These are phyloP conservation scores for Quercus parvula DNA, from an alignment of 306 rosid genomes.

Conservation along the genomic window DNA sequence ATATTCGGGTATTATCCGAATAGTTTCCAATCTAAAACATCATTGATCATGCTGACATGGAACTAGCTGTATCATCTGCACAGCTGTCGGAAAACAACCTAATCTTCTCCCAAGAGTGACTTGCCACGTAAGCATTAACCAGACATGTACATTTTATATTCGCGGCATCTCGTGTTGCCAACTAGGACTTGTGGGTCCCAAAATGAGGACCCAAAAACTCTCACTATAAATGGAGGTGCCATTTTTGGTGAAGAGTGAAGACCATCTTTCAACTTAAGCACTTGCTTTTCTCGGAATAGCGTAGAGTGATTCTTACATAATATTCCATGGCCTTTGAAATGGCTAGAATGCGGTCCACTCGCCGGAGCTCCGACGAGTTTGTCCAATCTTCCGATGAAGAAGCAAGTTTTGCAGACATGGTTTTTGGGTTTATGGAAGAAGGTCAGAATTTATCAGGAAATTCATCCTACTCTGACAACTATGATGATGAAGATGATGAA, in stretches of 20 bases:
- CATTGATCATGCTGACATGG: slow-evolving; percentile 26
- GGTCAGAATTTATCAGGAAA: background rate
- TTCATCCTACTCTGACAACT: slow-evolving; percentile 23
- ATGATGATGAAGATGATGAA: slow-evolving; percentile 11
- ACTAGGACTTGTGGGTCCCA: background rate
- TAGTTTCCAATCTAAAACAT: background rate
- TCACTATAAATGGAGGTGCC: background rate
- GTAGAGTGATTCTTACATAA: background rate
- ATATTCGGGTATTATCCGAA: slow-evolving; percentile 16
- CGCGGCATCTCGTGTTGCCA: background rate
- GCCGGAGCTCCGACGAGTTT: slow-evolving; percentile 30
- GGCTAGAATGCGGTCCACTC: background rate
- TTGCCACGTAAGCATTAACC: background rate
- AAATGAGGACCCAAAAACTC: background rate
- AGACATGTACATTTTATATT: background rate
- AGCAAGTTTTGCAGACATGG: slow-evolving; percentile 42
- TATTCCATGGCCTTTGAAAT: slow-evolving; percentile 15
- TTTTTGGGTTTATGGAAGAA: slow-evolving; percentile 58
- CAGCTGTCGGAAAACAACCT: background rate
- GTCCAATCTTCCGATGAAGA: background rate
- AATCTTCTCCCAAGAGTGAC: background rate
- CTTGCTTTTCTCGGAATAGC: background rate
- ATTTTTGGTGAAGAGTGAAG: background rate
- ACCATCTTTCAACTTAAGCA: background rate
- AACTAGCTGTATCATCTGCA: slow-evolving; percentile 7